phyloP scores from a whole-genome alignment of 1,139 yeast species.

The Sugiyamaella novakii region DNA sequence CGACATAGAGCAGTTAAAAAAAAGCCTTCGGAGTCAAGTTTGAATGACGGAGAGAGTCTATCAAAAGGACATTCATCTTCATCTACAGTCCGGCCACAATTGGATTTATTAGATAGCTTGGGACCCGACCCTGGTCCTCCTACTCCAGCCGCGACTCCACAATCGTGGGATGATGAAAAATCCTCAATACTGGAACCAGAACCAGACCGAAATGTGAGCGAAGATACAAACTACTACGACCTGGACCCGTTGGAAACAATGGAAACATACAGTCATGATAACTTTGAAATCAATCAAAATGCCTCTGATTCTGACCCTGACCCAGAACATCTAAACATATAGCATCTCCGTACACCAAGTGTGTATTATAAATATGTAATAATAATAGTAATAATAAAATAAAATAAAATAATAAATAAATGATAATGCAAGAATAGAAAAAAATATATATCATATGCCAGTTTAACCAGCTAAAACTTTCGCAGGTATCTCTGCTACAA shows the following conservation, averaged over 20 bases:
- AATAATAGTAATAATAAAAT: conserved; percentile 10
- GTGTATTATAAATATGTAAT: neutral
- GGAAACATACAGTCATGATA: too few relatives aligned
- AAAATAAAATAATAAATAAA: conserved; percentile 21
- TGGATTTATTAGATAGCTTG: conserved; percentile 21
- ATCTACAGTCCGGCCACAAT: conserved; percentile 12
- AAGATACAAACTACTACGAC: too few relatives aligned
- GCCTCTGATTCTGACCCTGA: too few relatives aligned
- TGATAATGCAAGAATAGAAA: conserved; percentile 17
- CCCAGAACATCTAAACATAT: too few relatives aligned
- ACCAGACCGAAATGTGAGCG: too few relatives aligned
- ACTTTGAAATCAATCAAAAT: too few relatives aligned
- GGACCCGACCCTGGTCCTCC: conserved; percentile 26
- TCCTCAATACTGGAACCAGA: too few relatives aligned
- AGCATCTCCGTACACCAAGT: too few relatives aligned
- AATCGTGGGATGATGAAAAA: conserved; percentile 15
- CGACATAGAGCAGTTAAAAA: conserved; percentile 5
- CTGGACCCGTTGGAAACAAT: neutral
- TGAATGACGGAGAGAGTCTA: conserved; percentile 2
- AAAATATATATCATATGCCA: conserved; percentile 2
- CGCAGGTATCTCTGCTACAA: conserved; percentile 48
- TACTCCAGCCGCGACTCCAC: conserved; percentile 24
- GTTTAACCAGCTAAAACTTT: conserved; percentile 31
- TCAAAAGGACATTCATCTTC: conserved; percentile 5
- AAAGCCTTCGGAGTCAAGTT: neutral